phyloP scores from a whole-genome alignment of 169 alveolate species.

The Hepatocystis sp. region DNA sequence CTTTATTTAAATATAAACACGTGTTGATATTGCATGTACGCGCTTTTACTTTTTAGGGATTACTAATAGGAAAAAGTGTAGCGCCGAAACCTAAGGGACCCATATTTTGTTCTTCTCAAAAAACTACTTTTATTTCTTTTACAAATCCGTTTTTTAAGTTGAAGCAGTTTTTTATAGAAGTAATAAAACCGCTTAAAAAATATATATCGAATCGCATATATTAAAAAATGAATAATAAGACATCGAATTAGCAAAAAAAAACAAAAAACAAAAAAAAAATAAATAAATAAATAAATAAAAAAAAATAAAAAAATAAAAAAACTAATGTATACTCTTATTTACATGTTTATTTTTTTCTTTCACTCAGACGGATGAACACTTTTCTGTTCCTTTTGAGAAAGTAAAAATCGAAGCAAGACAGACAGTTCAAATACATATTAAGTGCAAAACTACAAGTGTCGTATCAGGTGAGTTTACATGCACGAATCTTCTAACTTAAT shows the following conservation, averaged over 20 bases:
- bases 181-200: too few relatives aligned
- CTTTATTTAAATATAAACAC: too few relatives aligned
- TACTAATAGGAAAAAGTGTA: conserved; percentile 63
- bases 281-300: too few relatives aligned
- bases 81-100: conserved; percentile 73
- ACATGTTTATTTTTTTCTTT: neutral
- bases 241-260: too few relatives aligned
- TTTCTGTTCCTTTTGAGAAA: conserved; percentile 48
- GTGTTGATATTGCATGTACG: too few relatives aligned
- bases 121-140: conserved; percentile 53
- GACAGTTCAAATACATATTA: conserved; percentile 57
- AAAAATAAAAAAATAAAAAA: too few relatives aligned
- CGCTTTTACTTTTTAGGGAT: conserved; percentile 22
- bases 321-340: neutral
- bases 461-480: conserved; percentile 29
- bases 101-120: conserved; percentile 72
- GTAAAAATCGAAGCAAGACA: conserved; percentile 55
- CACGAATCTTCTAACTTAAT: too few relatives aligned
- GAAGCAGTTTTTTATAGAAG: conserved; percentile 48
- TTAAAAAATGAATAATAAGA: too few relatives aligned
- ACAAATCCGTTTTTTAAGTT: conserved; percentile 61
- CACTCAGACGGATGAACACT: conserved; percentile 38
- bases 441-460: conserved; percentile 58
- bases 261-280: too few relatives aligned
- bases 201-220: too few relatives aligned